phyloP scores from a whole-genome alignment of 1,139 yeast species.

The Taphrina wiesneri region DNA sequence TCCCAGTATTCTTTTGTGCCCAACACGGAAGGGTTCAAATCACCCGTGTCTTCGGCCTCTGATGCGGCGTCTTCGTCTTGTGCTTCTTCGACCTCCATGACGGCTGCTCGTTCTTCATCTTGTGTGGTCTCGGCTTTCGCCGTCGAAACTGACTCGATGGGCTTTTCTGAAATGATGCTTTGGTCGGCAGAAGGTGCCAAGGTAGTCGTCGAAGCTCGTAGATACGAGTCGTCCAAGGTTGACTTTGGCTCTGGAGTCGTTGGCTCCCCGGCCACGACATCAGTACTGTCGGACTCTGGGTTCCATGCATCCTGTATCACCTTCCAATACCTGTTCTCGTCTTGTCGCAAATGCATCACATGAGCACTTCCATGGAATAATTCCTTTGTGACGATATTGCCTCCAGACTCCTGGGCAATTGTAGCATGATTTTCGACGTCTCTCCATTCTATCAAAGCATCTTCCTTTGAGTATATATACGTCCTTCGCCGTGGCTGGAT shows the following conservation, averaged over 20 bases:
- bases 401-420: neutral
- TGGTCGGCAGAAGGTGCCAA: neutral
- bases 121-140: neutral
- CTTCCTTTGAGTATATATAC: conserved; percentile 14
- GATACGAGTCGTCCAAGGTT: neutral
- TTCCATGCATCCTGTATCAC: conserved; percentile 16
- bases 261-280: neutral
- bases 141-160: neutral
- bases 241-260: neutral
- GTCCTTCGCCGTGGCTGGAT: neutral
- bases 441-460: neutral
- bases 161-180: neutral
- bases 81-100: neutral
- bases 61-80: neutral
- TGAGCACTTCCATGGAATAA: conserved; percentile 12
- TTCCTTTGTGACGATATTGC: neutral
- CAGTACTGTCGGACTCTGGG: neutral
- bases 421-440: conserved; percentile 5
- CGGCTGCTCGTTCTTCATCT: neutral
- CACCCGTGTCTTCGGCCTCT: conserved; percentile 5
- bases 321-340: conserved; percentile 11
- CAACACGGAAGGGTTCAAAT: conserved; percentile 56
- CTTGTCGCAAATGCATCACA: conserved; percentile 9
- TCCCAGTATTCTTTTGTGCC: conserved; percentile 92
- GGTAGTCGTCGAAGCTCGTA: neutral